Evolutionary conservation across 2,329 filamentous ascomycete species (phyloP), one percentile per base, ranked within the genome.

Genomic region (Colletotrichum falcatum): DNA sequence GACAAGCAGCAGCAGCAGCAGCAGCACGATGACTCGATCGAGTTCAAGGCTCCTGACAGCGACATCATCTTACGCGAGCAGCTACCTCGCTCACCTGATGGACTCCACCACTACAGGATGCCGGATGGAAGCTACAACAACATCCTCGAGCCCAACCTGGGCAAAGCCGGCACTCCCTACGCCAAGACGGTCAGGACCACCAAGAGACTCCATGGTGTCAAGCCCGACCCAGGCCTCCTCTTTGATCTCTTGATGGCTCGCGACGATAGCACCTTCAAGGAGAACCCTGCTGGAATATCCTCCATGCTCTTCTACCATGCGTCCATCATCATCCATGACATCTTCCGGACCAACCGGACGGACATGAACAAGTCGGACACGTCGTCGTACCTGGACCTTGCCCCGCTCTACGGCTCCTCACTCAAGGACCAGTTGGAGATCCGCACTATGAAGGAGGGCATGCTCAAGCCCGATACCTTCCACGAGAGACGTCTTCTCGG

Each of bases 251-350:
- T 92, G 64, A 89, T 92, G 87, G 87, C 76, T 70, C 86, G 91
- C 33, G 81, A 82, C 46, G 81, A 83, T 39, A 66, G 74, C 0
- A 76, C 74, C n/a, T 88, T 89, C 71, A 85, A 88, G 71, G 83
- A 89, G 65, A 92, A 94, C 77, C 90, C 91, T 0, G 91, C 91
- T 61, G 87, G 89, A n/a, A 89, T 94, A 49, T 94, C 91, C 0
- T 91, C 90, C 74, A 89, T 94, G 81, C 82, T 95, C 20, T 94
- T 93, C 78, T 94, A 94, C 73, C 83, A 93, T 53, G 92, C 92
- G 0, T 89, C 91, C 8, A 91, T 95, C 75, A 88, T 89, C 61
- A 81, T 81, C 16, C 79, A 81, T 30, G 79, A 80, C 30, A 78
- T 81, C 65, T 81, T 81, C 71, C 75, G 78, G 5, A 80, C 79